Base-by-base conservation (phyloP, 352 stramenopile species). In the Globisporangium cystogenes region DNA sequence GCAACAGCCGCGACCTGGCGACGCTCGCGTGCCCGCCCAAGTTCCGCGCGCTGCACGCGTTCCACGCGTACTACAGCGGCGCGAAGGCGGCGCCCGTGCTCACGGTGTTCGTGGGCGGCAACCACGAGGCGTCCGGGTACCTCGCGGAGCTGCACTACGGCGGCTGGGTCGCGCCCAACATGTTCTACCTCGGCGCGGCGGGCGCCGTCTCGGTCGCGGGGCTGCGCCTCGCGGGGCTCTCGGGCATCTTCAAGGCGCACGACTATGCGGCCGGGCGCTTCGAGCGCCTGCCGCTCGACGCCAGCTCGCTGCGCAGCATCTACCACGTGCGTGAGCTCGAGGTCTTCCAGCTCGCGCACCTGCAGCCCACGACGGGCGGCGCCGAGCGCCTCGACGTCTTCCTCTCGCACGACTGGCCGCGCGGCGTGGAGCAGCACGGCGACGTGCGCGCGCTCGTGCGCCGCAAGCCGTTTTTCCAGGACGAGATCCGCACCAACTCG, bases 361-460 rank as follows among this genome's bases (percentile, higher is more conserved):
- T 94, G 62, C 65, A 76, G 29, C 61, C 68, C 54, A 59, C 68
- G 6, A 68, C 99, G 12, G 87, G 44, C 5, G n/a, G 12, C 14
- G 15, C 5, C 36, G 0, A 7, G 7, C 36, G 39, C 0, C 39
- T 44, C 39, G 18, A 96, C 48, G 85, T 98, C 15, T 96, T 99
- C 45, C 54, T 99, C 15, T 98, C 91, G 47, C 97, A 99, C 68
- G 97, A 99, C 74, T 99, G 97, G 97, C 98, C 98, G 7, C 76
- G 84, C n/a, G 93, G 94, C 6, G 98, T 99, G 53, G 94, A 95
- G 27, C 84, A 98, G 59, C 87, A 98, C 64, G 97, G 98, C 11
- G 86, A 99, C 65, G 55, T 86, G 18, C 52, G 72, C 7, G 67
- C 71, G 41, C 66, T 99, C n/a, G 58, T 99, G 16, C 79, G 83